A percentile compares a stretch with the other conserved stretches of the same genome.
Conservation (phyloP, 345 rosid genomes). For the Gynandropsis gynandra region DNA sequence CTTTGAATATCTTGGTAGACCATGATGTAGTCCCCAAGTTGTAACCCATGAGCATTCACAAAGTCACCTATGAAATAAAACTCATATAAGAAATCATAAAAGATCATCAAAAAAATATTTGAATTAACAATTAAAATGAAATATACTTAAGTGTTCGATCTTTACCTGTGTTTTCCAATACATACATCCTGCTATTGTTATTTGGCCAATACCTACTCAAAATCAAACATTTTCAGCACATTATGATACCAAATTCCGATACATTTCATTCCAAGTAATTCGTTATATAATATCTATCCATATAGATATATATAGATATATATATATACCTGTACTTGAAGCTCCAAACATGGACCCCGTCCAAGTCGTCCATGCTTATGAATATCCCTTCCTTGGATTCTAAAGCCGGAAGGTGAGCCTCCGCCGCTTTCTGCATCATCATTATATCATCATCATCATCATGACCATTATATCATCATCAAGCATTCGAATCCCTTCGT, state of each 20-base stretch:
- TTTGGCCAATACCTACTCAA: conserved; percentile 92
- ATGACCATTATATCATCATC: not conserved
- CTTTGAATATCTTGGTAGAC: conserved; percentile 58
- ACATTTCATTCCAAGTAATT: too few species aligned
- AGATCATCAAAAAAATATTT: not conserved
- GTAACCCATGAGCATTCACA: conserved; percentile 70
- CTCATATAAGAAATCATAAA: not conserved
- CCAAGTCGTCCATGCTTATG: conserved; percentile 70
- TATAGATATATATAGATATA: too few species aligned
- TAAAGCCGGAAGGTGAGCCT: conserved; percentile 68
- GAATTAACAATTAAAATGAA: not conserved
- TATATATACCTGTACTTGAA: conserved; percentile 77
- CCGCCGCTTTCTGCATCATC: conserved; percentile 76
- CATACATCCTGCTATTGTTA: conserved; percentile 96
- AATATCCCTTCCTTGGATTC: conserved; percentile 88
- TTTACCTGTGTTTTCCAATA: conserved; percentile 89
- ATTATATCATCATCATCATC: not conserved
- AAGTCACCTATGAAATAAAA: conserved; percentile 57
- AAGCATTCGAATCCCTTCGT: not conserved
- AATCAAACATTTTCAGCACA: conserved; percentile 13
- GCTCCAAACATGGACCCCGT: conserved; percentile 75
- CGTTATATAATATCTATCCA: too few species aligned
- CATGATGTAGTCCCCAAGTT: conserved; percentile 73
- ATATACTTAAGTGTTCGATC: not conserved
- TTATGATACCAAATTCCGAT: too few species aligned